Percentiles rank a stretch among this genome's conserved stretches.
Evolutionary conservation across 2,329 filamentous ascomycete species (phyloP).

Genomic region (Penicillium vulpinum): DNA sequence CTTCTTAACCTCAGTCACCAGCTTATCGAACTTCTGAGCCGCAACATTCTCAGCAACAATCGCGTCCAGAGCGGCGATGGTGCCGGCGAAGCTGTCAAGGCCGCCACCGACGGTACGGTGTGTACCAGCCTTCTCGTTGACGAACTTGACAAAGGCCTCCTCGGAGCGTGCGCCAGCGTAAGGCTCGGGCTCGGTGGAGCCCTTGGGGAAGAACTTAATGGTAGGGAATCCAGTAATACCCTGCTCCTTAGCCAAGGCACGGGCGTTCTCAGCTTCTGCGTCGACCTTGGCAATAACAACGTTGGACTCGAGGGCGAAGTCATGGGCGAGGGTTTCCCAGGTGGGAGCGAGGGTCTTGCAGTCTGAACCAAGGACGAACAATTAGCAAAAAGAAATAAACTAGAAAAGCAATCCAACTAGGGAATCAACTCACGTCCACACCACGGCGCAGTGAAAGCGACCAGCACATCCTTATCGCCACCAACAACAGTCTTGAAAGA

Average conservation of each 20-base stretch:
- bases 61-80: slow-evolving; percentile 73
- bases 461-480: slow-evolving; percentile 82
- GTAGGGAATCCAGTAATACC: slow-evolving; percentile 88
- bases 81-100: slow-evolving; percentile 76
- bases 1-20: slow-evolving; percentile 71
- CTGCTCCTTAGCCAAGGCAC: slow-evolving; percentile 72
- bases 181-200: slow-evolving; percentile 67
- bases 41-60: slow-evolving; percentile 70
- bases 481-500: slow-evolving; percentile 78
- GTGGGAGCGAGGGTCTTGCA: slow-evolving; percentile 91
- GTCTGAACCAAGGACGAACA: slow-evolving; percentile 57
- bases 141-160: slow-evolving; percentile 71
- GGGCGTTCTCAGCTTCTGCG: slow-evolving; percentile 82
- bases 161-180: slow-evolving; percentile 79
- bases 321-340: slow-evolving; percentile 83
- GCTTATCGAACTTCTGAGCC: slow-evolving; percentile 64
- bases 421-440: slow-evolving; percentile 78
- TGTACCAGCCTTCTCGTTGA: slow-evolving; percentile 88
- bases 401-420: neutral
- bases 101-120: slow-evolving; percentile 79
- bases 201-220: slow-evolving; percentile 95
- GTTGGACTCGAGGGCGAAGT: slow-evolving; percentile 73
- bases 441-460: slow-evolving; percentile 98
- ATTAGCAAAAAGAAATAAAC: slow-evolving; percentile 6
- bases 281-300: slow-evolving; percentile 95